These are phyloP conservation scores for Saccharomycopsis synnaedendra DNA, from an alignment of 805 yeast genomes.

Conservation along the genomic window DNA sequence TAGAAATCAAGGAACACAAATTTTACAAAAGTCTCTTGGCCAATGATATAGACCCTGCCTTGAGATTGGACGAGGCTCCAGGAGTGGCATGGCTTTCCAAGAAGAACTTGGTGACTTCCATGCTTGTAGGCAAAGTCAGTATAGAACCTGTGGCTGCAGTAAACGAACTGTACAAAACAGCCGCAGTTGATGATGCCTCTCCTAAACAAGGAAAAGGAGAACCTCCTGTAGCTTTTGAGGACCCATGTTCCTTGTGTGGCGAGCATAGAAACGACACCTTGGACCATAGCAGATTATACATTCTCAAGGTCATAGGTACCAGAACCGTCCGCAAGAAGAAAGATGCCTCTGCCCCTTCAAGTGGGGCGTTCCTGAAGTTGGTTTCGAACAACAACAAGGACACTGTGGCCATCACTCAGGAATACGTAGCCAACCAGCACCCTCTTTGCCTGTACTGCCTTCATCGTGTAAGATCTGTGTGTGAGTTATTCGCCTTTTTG, in stretches of 20 bases:
- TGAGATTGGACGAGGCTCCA: conserved; percentile 36
- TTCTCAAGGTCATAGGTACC: conserved; percentile 38
- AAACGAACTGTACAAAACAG: conserved; percentile 41
- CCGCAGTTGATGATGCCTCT: neutral
- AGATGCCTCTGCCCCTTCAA: conserved; percentile 14
- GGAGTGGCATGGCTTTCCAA: conserved; percentile 52
- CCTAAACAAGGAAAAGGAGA: neutral
- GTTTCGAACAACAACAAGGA: conserved; percentile 1
- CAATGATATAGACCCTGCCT: conserved; percentile 40
- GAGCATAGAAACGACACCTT: conserved; percentile 60
- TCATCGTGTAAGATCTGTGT: conserved; percentile 63
- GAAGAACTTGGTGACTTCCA: conserved; percentile 47
- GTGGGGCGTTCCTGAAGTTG: conserved; percentile 8
- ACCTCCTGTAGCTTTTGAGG: conserved; percentile 61
- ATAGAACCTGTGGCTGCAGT: conserved; percentile 82
- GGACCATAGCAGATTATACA: conserved; percentile 69
- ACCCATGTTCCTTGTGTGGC: conserved; percentile 78
- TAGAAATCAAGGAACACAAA: conserved; percentile 20
- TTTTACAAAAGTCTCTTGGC: conserved; percentile 52
- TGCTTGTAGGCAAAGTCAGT: conserved; percentile 70
- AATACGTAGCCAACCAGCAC: conserved; percentile 32
- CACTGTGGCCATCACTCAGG: conserved; percentile 13
- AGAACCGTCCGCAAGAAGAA: conserved; percentile 19
- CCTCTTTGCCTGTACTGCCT: conserved; percentile 80
- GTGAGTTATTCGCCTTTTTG: conserved; percentile 73